Percentiles rank a stretch among this genome's conserved stretches.
Conservation (phyloP, 371 early-diverging fungal genomes). For the Sporodiniella umbellata region DNA sequence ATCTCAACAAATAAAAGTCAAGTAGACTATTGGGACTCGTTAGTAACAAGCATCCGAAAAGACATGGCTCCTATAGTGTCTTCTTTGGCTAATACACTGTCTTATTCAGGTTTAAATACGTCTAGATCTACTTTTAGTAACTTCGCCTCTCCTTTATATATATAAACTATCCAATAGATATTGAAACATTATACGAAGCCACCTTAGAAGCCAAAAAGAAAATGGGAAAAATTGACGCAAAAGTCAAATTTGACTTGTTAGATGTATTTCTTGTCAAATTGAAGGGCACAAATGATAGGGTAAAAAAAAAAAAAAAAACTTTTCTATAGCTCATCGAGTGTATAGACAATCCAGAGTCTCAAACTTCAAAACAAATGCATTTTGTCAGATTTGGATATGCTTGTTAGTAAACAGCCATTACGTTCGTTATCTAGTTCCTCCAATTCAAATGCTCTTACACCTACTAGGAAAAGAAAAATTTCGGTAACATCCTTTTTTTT, state of each 20-base stretch:
- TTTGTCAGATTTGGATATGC: neutral
- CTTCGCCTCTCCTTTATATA: neutral
- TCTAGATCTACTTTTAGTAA: too few relatives aligned
- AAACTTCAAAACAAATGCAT: neutral
- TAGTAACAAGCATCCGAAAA: conserved; percentile 17
- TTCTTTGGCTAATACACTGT: conserved; percentile 7
- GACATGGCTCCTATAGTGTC: conserved; percentile 12
- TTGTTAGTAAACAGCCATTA: neutral
- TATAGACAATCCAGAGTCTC: neutral
- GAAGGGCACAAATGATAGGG: conserved; percentile 2
- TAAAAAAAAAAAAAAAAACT: neutral
- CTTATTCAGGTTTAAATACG: conserved; percentile 12
- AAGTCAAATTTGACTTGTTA: conserved; percentile 48
- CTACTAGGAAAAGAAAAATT: neutral
- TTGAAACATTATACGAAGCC: conserved; percentile 48
- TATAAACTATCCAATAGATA: conserved; percentile 29
- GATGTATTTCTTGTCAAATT: conserved; percentile 3
- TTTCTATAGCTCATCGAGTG: neutral
- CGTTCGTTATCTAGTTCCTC: neutral
- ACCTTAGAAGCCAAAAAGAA: conserved; percentile 57
- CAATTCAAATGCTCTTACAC: neutral
- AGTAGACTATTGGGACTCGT: conserved; percentile 15
- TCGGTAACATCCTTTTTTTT: neutral
- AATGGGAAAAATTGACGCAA: conserved; percentile 45
- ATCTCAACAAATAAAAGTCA: neutral